Base-by-base conservation (phyloP, 768 basidiomycete genomes). In the Auriscalpium microsporum region DNA sequence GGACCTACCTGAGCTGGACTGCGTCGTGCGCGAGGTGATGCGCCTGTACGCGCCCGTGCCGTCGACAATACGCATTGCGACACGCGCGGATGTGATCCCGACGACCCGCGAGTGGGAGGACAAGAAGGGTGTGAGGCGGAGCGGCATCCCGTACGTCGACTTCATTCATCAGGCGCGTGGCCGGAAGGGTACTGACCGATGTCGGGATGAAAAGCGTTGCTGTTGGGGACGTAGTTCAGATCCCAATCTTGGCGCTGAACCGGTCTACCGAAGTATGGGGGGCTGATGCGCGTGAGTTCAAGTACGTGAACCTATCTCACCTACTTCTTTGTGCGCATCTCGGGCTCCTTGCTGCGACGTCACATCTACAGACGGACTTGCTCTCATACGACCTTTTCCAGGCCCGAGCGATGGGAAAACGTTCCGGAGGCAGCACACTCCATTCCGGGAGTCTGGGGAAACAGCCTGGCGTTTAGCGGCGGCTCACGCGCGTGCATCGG, bases 221-320 rank as follows among this genome's bases (percentile, higher is more conserved):
- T 21, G 58, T 58, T 17, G 68, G 67, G 0, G 63, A 67, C 34
- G 16, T 14, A 10, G 62, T 73, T 72, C 34, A n/a, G n/a, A 61
- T 73, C 37, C 64, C 67, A 14, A 64, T 68, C 19, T 44, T 60
- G 2, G 63, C 66, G 9, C 8, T 71, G 59, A 73, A 75, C 54
- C 61, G 67, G 5, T 55, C 59, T 16, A 53, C 53, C 38, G 56
- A 54, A 8, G 58, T 72, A 2, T 75, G 72, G 67, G 76, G 74
- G 2, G 63, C 65, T 4, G 72, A 76, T 53, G 72, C 74, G 3
- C 54, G 66, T 33, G 58, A 65, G 35, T 76, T 75, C 64, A 58
- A 67, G 45, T 60, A n/a, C 33, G 58, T 40, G 16, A 4, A 2
- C 7, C 28, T 28, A 28, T 28, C 28, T 28, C 21, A 21, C 5